These are phyloP conservation scores for Mangifera indica DNA, from an alignment of 345 rosid species.

Conservation along the genomic window DNA sequence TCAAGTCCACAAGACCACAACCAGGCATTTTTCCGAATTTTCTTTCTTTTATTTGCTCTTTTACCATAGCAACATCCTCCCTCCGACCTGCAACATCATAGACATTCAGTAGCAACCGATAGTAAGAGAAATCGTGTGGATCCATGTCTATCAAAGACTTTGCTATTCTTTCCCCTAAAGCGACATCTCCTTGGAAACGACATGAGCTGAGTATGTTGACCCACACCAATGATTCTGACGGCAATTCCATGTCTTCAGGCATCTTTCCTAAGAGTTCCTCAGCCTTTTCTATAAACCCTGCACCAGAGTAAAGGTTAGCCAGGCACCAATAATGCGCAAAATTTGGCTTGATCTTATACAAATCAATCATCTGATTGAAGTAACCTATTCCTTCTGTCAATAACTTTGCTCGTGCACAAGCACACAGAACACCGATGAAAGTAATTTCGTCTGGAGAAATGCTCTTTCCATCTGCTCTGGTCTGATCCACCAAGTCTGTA, in stretches of 20 bases:
- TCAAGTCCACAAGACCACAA: slow-evolving; percentile 64
- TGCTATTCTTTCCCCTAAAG: slow-evolving; percentile 53
- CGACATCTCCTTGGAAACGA: slow-evolving; percentile 47
- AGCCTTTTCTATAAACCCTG: slow-evolving; percentile 45
- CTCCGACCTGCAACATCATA: slow-evolving; percentile 56
- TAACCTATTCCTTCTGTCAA: slow-evolving; percentile 47
- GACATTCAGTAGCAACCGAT: slow-evolving; percentile 56
- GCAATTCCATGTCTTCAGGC: slow-evolving; percentile 32
- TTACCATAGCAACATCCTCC: slow-evolving; percentile 55
- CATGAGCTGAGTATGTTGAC: slow-evolving; percentile 47
- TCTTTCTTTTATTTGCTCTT: slow-evolving; percentile 42
- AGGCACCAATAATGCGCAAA: slow-evolving; percentile 81
- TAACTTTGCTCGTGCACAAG: slow-evolving; percentile 55
- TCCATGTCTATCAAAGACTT: slow-evolving; percentile 47
- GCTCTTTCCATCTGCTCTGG: slow-evolving; percentile 9
- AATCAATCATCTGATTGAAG: slow-evolving; percentile 46
- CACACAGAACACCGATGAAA: slow-evolving; percentile 57
- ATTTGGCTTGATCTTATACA: slow-evolving; percentile 55
- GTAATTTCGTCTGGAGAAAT: slow-evolving; percentile 56
- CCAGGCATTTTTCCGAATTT: slow-evolving; percentile 45
- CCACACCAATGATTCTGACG: slow-evolving; percentile 50
- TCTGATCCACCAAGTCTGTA: slow-evolving; percentile 31
- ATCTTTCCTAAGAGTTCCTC: slow-evolving; percentile 45
- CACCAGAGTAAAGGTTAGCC: slow-evolving; percentile 58
- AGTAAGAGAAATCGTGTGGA: slow-evolving; percentile 50